Evolutionary conservation across 495 filamentous ascomycete genomes (phyloP), one percentile per base, ranked within the genome.

Genomic region (Choiromyces venosus): DNA sequence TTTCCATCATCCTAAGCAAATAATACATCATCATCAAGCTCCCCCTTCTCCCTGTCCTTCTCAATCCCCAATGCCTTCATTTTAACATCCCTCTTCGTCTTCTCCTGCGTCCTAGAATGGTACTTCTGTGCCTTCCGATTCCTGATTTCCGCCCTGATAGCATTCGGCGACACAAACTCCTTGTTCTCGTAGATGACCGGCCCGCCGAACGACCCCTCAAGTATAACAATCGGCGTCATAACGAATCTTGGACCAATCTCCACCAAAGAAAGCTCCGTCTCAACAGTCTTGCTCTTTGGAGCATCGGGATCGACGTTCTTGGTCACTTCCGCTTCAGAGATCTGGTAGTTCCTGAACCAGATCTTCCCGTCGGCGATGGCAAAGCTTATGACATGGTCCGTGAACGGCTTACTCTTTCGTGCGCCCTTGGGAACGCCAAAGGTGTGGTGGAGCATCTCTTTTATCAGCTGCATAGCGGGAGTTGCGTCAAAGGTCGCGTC

Each of bases 161-260:
- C 93, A 85, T 99, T 99, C 39, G 95, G 96, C 78, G 90, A 93
- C 69, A 99, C 92, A 80, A 97, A 99, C 80, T 97, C 92, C 86
- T 95, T 96, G 83, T 99, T 99, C 87, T 98, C 93, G 84, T 97
- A 98, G 75, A 99, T 94, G 71, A 98, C 92, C 1, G 96, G 96
- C 0, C 95, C 95, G 69, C 95, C 95, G 78, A 99, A 99, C 74
- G 91, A 93, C 38, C 91, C 92, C 82, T 99, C 95, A 70, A 97
- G 88, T 76, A 99, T 97, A 65, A 98, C 88, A 73, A 98, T 98
- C 2, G 96, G 95, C 66, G 94, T 97, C 68, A 98, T 84, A 33
- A 98, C 94, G 80, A 98, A 97, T 67, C 95, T 87, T 7, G 96
- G 94, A 1, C 95, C 96, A 71, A 99, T 97, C 84, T 99, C 95